Conservation (phyloP, 2,329 filamentous ascomycete genomes). For the Tolypocladium endophyticum region DNA sequence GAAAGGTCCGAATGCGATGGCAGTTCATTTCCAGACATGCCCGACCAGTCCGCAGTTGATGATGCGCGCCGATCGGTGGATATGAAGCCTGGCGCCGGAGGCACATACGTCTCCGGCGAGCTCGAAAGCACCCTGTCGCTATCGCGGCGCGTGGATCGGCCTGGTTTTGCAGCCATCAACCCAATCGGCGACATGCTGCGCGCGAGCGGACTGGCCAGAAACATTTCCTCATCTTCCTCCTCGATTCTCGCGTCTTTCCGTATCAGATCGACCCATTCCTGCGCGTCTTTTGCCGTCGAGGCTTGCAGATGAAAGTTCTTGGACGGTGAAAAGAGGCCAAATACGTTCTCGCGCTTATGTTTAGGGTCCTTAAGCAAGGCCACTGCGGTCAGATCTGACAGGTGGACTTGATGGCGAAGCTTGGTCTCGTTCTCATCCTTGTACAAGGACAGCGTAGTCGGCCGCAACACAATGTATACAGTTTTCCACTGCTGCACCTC, state of each 20-base stretch:
- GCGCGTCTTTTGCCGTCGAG: slow-evolving; percentile 58
- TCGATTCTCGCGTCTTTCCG: slow-evolving; percentile 72
- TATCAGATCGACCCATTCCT: slow-evolving; percentile 79
- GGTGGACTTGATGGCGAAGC: slow-evolving; percentile 75
- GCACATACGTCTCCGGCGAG: slow-evolving; percentile 46
- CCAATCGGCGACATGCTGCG: slow-evolving; percentile 30
- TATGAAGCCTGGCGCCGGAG: slow-evolving; percentile 22
- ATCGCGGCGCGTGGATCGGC: slow-evolving; percentile 13
- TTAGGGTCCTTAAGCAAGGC: slow-evolving; percentile 83
- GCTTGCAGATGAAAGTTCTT: slow-evolving; percentile 89
- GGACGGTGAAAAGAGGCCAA: slow-evolving; percentile 84
- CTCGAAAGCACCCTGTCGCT: slow-evolving; percentile 41
- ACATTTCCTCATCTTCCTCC: slow-evolving; percentile 78
- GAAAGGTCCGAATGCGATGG: slow-evolving; percentile 84
- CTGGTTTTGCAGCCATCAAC: slow-evolving; percentile 1
- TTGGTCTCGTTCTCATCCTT: slow-evolving; percentile 85
- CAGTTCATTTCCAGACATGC: slow-evolving; percentile 52
- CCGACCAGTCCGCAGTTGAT: slow-evolving; percentile 54
- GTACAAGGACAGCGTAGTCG: slow-evolving; percentile 85
- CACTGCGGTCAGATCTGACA: slow-evolving; percentile 85
- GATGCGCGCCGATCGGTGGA: slow-evolving; percentile 40
- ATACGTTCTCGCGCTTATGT: slow-evolving; percentile 75
- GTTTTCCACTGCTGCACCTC: slow-evolving; percentile 72
- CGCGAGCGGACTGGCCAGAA: slow-evolving; percentile 55
- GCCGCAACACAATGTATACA: slow-evolving; percentile 79